Conservation (phyloP, 2,329 filamentous ascomycete genomes). For the Fusarium hostae region DNA sequence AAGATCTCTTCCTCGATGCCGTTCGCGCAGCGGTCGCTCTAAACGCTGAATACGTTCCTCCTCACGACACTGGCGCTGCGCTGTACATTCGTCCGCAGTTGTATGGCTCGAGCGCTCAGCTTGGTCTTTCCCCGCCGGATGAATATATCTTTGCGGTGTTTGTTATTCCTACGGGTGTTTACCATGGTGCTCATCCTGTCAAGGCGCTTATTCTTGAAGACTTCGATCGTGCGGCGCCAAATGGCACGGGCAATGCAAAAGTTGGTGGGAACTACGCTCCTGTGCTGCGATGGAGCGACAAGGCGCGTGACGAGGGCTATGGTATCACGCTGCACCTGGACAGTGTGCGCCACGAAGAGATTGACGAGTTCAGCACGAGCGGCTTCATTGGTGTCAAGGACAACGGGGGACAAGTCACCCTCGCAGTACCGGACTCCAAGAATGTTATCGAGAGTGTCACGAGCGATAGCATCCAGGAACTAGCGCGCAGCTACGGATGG, state of each 20-base stretch:
- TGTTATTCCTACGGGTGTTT: constrained; percentile 91
- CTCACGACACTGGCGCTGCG: constrained; percentile 86
- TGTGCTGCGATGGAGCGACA: constrained; percentile 87
- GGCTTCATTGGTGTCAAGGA: constrained; percentile 86
- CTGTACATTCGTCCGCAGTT: constrained; percentile 93
- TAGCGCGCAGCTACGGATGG: constrained; percentile 84
- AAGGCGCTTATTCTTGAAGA: constrained; percentile 88
- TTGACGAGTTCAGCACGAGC: constrained; percentile 96
- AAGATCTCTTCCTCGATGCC: constrained; percentile 78
- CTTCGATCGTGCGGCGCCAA: constrained; percentile 92
- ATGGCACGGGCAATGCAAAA: constrained; percentile 91
- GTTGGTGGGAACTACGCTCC: constrained; percentile 96
- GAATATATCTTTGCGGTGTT: constrained; percentile 94
- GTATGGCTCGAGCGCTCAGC: constrained; percentile 87
- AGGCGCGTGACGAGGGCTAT: constrained; percentile 79
- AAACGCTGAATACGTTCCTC: constrained; percentile 92
- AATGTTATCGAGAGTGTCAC: constrained; percentile 91
- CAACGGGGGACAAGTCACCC: constrained; percentile 69
- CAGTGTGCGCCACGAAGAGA: constrained; percentile 81
- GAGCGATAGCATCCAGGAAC: constrained; percentile 78
- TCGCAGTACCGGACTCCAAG: constrained; percentile 88
- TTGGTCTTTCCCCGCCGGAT: constrained; percentile 87
- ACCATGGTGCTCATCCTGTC: constrained; percentile 91
- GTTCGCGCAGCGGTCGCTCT: constrained; percentile 84
- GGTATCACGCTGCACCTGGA: constrained; percentile 97